Evolutionary conservation across 176 grass and related monocot genomes (phyloP).

Genomic region (Alopecurus myosuroides): DNA sequence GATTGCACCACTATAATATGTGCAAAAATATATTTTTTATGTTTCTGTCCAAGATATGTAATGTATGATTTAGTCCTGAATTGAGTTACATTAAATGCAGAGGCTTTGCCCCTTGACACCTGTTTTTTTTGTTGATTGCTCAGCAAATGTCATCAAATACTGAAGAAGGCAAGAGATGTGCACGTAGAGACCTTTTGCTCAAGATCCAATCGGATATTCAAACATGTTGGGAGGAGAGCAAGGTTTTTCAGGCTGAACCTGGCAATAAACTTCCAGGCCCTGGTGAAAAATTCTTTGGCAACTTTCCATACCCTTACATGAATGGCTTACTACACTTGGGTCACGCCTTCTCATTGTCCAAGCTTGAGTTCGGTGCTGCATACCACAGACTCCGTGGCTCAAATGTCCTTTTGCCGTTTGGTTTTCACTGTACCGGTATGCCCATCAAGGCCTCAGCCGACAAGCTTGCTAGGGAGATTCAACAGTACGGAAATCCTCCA

Average conservation of each 20-base stretch:
- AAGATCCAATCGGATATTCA: constrained; percentile 38
- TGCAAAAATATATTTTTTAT: neutral
- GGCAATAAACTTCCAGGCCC: constrained; percentile 18
- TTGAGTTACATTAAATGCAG: neutral
- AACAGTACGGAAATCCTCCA: constrained; percentile 58
- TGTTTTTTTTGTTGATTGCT: neutral
- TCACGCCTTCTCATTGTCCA: constrained; percentile 65
- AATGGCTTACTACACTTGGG: constrained; percentile 72
- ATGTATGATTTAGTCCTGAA: neutral
- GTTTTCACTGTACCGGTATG: constrained; percentile 81
- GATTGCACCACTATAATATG: neutral
- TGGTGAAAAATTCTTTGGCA: constrained; percentile 75
- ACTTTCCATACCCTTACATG: constrained; percentile 85
- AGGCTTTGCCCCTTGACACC: neutral
- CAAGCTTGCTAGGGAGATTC: constrained; percentile 60
- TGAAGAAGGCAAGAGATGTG: constrained; percentile 37
- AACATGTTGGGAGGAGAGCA: constrained; percentile 48
- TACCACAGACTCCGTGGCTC: constrained; percentile 57
- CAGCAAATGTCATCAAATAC: constrained; percentile 44
- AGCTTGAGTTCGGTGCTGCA: constrained; percentile 72
- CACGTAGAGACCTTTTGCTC: constrained; percentile 47
- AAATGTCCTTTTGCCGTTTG: constrained; percentile 70
- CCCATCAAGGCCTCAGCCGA: constrained; percentile 77
- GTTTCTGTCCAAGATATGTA: neutral
- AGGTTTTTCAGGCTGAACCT: constrained; percentile 54